Evolutionary conservation across 2,329 filamentous ascomycete genomes (phyloP).

Genomic region (Kalaharituber pfeilii): DNA sequence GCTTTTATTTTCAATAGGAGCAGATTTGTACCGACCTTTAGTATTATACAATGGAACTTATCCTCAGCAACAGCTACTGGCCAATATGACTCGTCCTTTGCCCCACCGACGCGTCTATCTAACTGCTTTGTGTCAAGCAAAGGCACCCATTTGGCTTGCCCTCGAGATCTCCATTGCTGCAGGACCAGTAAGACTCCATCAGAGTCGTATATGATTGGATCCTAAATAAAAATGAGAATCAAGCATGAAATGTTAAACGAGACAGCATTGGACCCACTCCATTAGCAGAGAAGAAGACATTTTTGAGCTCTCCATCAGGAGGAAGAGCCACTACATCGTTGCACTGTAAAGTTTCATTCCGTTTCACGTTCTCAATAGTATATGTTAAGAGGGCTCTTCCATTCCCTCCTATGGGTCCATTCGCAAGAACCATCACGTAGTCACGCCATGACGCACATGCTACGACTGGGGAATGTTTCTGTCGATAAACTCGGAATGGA

Average conservation of each 20-base stretch:
- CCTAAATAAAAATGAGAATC: constrained; percentile 33
- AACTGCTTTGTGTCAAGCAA: constrained; percentile 77
- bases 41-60: constrained; percentile 96
- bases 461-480: constrained; percentile 77
- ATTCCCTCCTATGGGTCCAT: constrained; percentile 65
- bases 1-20: not conserved
- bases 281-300: constrained; percentile 77
- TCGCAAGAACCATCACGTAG: constrained; percentile 91
- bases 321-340: constrained; percentile 81
- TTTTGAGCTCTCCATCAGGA: constrained; percentile 53
- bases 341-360: constrained; percentile 84
- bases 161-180: constrained; percentile 73
- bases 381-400: constrained; percentile 67
- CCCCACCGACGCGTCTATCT: constrained; percentile 62
- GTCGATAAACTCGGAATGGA: constrained; percentile 72
- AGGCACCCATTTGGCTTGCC: constrained; percentile 78
- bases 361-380: constrained; percentile 85
- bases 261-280: constrained; percentile 42
- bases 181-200: constrained; percentile 75
- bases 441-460: constrained; percentile 89
- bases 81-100: constrained; percentile 83
- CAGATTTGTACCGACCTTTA: constrained; percentile 39
- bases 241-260: constrained; percentile 3
- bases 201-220: constrained; percentile 91
- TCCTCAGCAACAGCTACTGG: constrained; percentile 81